A percentile compares a stretch with the other conserved stretches of the same genome.
These are phyloP conservation scores for Fusarium penzigii DNA, from an alignment of 2,329 filamentous ascomycete genomes.

Conservation along the genomic window DNA sequence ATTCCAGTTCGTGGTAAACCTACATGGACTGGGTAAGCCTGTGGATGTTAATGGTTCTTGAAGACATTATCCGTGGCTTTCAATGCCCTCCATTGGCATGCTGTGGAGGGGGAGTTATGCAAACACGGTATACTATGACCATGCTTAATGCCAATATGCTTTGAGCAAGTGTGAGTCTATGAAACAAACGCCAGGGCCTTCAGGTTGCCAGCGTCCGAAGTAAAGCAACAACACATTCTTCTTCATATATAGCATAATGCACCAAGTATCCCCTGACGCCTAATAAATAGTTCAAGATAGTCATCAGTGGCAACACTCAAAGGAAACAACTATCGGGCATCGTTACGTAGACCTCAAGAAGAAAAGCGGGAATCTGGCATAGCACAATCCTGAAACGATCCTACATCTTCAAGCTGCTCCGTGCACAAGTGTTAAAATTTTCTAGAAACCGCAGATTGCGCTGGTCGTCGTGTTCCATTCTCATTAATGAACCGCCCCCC, in stretches of 20 bases:
- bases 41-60: not conserved
- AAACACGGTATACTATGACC: not conserved
- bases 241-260: no score
- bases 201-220: no score
- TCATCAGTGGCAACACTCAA: not conserved
- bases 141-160: no score
- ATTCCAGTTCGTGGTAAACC: not conserved
- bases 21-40: not conserved
- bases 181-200: no score
- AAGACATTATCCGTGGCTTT: not conserved
- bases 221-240: no score
- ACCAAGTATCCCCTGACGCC: no score
- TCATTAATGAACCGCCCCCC: not conserved
- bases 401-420: not conserved
- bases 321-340: no score
- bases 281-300: not conserved
- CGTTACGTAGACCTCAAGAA: not conserved
- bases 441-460: constrained; percentile 19
- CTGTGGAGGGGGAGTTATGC: not conserved
- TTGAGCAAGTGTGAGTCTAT: no score
- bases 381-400: not conserved
- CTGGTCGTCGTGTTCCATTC: constrained; percentile 18
- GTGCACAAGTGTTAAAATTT: constrained; percentile 9
- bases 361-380: not conserved
- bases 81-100: not conserved